phyloP scores from a whole-genome alignment of 2,329 filamentous ascomycete species.

The Aspergillus fischeri region DNA sequence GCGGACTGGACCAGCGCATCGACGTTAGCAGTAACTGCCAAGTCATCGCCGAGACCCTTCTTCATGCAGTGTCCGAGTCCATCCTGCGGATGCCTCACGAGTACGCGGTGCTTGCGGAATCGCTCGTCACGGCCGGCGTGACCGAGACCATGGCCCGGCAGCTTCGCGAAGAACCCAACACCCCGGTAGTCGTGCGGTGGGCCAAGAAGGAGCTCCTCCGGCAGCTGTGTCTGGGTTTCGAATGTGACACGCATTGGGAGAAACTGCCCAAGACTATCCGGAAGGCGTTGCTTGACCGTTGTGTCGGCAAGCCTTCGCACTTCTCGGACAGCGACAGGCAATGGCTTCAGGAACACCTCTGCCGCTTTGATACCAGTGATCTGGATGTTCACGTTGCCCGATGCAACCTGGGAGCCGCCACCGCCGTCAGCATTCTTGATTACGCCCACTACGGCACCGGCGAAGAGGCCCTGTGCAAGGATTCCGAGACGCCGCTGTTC shows the following conservation, averaged over 20 bases:
- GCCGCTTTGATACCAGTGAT: constrained; percentile 33
- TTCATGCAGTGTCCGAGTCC: constrained; percentile 36
- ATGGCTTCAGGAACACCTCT: constrained; percentile 43
- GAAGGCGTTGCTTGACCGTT: constrained; percentile 44
- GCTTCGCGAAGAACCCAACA: constrained; percentile 34
- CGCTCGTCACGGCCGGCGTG: constrained; percentile 30
- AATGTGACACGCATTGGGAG: constrained; percentile 52
- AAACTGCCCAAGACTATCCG: constrained; percentile 45
- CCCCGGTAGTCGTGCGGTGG: constrained; percentile 37
- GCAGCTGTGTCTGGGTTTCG: constrained; percentile 47
- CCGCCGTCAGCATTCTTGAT: constrained; percentile 29
- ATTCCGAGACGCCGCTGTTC: constrained; percentile 22
- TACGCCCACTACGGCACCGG: constrained; percentile 27
- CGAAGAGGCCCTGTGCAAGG: constrained; percentile 20
- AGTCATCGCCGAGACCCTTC: constrained; percentile 36
- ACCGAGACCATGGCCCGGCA: constrained; percentile 31
- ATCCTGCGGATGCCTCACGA: constrained; percentile 34
- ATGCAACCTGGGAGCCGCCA: constrained; percentile 46
- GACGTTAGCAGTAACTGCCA: constrained; percentile 35
- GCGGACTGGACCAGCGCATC: constrained; percentile 26
- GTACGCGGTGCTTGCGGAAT: constrained; percentile 32
- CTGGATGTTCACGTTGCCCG: constrained; percentile 46
- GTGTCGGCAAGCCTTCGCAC: constrained; percentile 39
- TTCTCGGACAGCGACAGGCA: constrained; percentile 39
- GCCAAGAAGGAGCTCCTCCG: constrained; percentile 45